Conservation (phyloP, 2,329 filamentous ascomycete species). For the Xylariaceae sp. region DNA sequence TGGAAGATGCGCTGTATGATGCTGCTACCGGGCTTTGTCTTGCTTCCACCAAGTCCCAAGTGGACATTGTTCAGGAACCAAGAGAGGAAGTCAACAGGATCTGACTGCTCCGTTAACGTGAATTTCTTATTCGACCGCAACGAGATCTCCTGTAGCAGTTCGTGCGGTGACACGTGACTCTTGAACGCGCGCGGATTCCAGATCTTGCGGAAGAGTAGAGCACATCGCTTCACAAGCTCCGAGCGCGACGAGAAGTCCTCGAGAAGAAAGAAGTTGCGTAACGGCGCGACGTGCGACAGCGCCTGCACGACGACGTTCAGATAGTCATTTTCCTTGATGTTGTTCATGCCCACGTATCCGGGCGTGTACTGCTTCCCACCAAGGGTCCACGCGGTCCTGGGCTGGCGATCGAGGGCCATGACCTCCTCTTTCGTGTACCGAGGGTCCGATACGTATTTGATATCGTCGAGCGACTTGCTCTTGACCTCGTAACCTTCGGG, state of each 20-base stretch:
- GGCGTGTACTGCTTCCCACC: constrained; percentile 81
- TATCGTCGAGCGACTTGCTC: constrained; percentile 91
- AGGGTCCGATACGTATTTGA: constrained; percentile 96
- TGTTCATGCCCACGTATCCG: constrained; percentile 98
- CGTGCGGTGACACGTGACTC: constrained; percentile 92
- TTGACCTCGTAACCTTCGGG: constrained; percentile 96
- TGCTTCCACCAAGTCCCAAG: constrained; percentile 82
- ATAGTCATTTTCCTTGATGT: constrained; percentile 99
- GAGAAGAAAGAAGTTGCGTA: constrained; percentile 88
- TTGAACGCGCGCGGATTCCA: constrained; percentile 98
- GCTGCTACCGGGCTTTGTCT: constrained; percentile 75
- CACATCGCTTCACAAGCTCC: constrained; percentile 82
- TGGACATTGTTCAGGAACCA: constrained; percentile 98
- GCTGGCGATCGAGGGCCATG: constrained; percentile 64
- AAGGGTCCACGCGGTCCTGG: constrained; percentile 67
- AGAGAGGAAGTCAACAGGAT: constrained; percentile 91
- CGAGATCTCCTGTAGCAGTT: constrained; percentile 90
- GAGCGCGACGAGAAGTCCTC: constrained; percentile 68
- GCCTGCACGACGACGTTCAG: constrained; percentile 92
- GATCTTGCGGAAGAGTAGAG: constrained; percentile 88
- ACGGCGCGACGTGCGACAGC: constrained; percentile 78
- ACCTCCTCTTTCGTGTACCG: constrained; percentile 78
- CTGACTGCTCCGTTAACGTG: constrained; percentile 82
- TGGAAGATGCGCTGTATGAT: constrained; percentile 93
- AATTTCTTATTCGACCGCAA: constrained; percentile 88